These are phyloP conservation scores for Parietaria judaica DNA, from an alignment of 306 rosid genomes.

Conservation along the genomic window DNA sequence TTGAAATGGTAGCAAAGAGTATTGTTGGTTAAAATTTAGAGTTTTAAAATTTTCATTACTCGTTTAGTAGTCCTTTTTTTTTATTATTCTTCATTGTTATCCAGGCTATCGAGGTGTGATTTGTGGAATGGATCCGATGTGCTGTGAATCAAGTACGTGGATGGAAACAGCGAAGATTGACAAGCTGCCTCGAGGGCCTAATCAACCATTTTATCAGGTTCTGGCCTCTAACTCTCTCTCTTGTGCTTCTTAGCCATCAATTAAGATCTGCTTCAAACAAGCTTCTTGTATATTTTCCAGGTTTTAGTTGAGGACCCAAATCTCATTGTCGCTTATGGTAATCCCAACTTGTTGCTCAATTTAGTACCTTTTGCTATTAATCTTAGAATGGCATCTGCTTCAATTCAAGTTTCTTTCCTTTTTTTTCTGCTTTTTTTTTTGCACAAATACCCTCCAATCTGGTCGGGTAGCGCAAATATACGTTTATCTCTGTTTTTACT, in stretches of 20 bases:
- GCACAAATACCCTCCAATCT: background rate
- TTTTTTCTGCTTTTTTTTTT: background rate
- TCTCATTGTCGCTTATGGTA: conserved; percentile 86
- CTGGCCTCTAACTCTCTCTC: background rate
- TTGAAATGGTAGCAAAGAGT: conserved; percentile 5
- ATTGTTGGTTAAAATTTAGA: background rate
- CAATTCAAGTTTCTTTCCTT: background rate
- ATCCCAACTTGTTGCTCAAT: conserved; percentile 14
- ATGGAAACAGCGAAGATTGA: conserved; percentile 81
- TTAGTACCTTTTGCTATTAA: conserved; percentile 9
- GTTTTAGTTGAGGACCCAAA: conserved; percentile 83
- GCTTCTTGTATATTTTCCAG: conserved; percentile 31
- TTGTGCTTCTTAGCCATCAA: background rate
- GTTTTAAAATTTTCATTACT: background rate
- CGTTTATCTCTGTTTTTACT: too few species aligned
- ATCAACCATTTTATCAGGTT: conserved; percentile 93
- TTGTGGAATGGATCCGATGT: conserved; percentile 96
- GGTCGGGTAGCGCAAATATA: background rate
- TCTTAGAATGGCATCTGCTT: background rate
- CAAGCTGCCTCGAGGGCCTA: conserved; percentile 58
- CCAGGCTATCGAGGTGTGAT: conserved; percentile 78
- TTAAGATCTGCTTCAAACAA: too few species aligned
- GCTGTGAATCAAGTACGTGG: conserved; percentile 89
- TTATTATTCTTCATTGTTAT: conserved; percentile 3
- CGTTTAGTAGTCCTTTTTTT: background rate